phyloP scores from a whole-genome alignment of 352 stramenopile species.

The Phytophthora podocarpi region DNA sequence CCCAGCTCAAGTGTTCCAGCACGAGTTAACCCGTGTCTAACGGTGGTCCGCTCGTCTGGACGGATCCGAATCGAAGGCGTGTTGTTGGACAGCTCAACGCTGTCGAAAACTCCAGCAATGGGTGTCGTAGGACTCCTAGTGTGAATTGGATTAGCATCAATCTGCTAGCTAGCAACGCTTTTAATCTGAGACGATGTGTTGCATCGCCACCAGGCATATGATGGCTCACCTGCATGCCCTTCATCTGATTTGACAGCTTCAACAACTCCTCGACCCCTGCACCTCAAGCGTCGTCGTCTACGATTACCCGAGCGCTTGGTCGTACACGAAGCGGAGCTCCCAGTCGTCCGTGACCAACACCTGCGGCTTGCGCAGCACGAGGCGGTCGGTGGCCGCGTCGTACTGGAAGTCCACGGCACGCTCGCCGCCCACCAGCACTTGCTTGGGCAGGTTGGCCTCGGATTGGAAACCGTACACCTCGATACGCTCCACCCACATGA shows the following conservation, averaged over 20 bases:
- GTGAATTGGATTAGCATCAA: too few relatives aligned
- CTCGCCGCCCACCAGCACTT: conserved; percentile 49
- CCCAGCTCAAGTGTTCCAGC: too few relatives aligned
- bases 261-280: conserved; percentile 12
- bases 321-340: conserved; percentile 65
- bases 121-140: too few relatives aligned
- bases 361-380: conserved; percentile 88
- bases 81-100: too few relatives aligned
- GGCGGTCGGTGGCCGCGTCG: conserved; percentile 55
- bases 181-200: too few relatives aligned
- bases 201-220: too few relatives aligned
- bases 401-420: conserved; percentile 67
- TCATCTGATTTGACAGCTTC: conserved; percentile 26
- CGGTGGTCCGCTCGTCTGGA: too few relatives aligned
- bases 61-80: too few relatives aligned
- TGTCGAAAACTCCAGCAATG: too few relatives aligned
- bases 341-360: conserved; percentile 73
- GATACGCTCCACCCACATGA: conserved; percentile 82
- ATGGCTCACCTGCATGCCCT: conserved; percentile 5
- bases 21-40: too few relatives aligned
- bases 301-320: conserved; percentile 36
- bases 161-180: too few relatives aligned
- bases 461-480: conserved; percentile 75
- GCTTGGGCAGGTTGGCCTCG: conserved; percentile 45
- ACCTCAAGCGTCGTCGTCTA: background rate